A percentile compares a stretch with the other conserved stretches of the same genome.
Conservation (phyloP, 495 filamentous ascomycete genomes). For the Podospora bellae-mahoneyi region DNA sequence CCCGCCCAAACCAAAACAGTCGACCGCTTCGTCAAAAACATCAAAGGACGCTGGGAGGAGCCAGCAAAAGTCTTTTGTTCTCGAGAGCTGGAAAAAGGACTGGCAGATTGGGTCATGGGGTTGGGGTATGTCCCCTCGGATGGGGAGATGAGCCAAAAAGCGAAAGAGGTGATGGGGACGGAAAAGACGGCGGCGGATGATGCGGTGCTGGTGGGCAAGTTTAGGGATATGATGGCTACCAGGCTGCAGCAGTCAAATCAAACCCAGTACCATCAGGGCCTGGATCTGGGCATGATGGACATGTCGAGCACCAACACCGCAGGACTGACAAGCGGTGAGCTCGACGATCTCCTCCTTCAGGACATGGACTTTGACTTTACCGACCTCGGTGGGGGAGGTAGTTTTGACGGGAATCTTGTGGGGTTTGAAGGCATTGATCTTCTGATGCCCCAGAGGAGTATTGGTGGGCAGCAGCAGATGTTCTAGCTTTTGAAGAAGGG, state of each 20-base stretch:
- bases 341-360: conserved; percentile 36
- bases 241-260: background rate
- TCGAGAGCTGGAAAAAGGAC: conserved; percentile 47
- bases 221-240: conserved; percentile 40
- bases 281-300: conserved; percentile 4
- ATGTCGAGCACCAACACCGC: conserved; percentile 16
- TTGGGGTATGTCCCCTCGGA: conserved; percentile 38
- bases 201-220: conserved; percentile 44
- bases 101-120: conserved; percentile 40
- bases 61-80: conserved; percentile 51
- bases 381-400: conserved; percentile 11
- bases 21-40: conserved; percentile 36
- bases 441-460: background rate
- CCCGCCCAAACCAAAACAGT: conserved; percentile 38
- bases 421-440: background rate
- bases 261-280: background rate
- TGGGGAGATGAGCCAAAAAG: conserved; percentile 37
- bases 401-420: conserved; percentile 10
- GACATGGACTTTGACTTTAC: conserved; percentile 38
- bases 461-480: too few relatives aligned
- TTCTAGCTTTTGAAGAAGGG: too few relatives aligned
- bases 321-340: conserved; percentile 35
- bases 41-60: conserved; percentile 36
- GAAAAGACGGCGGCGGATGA: conserved; percentile 48
- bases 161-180: conserved; percentile 42